phyloP scores from a whole-genome alignment of 2,329 filamentous ascomycete genomes.

The Beauveria sp. region DNA sequence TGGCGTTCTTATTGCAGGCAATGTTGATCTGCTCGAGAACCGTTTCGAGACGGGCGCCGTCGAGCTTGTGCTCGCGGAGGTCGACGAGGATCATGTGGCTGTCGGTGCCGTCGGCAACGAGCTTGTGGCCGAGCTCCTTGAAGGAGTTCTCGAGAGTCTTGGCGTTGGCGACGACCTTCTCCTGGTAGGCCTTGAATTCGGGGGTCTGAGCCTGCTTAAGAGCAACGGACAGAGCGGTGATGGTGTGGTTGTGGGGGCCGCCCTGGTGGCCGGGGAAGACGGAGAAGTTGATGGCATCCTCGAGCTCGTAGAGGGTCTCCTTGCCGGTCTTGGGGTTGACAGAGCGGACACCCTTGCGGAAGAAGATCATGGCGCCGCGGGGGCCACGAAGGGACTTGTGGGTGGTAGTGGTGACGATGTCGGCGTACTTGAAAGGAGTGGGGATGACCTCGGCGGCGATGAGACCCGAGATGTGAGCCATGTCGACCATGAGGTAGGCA shows the following conservation, averaged over 20 bases:
- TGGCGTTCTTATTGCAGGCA: slow-evolving; percentile 99
- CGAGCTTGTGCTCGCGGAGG: slow-evolving; percentile 76
- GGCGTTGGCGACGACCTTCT: slow-evolving; percentile 86
- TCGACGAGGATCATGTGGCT: slow-evolving; percentile 96
- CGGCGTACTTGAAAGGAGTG: slow-evolving; percentile 84
- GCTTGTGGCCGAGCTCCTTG: slow-evolving; percentile 83
- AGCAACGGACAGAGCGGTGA: slow-evolving; percentile 90
- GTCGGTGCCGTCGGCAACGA: slow-evolving; percentile 92
- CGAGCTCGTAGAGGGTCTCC: slow-evolving; percentile 83
- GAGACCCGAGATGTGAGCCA: slow-evolving; percentile 97
- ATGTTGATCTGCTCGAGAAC: slow-evolving; percentile 98
- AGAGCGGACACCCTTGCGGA: slow-evolving; percentile 90
- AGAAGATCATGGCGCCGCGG: slow-evolving; percentile 99
- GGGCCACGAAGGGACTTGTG: slow-evolving; percentile 98
- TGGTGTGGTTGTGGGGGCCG: slow-evolving; percentile 98
- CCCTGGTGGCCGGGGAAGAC: slow-evolving; percentile 99
- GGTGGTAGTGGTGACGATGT: slow-evolving; percentile 96
- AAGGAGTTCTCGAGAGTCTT: slow-evolving; percentile 81
- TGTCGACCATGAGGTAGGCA: slow-evolving; percentile 92
- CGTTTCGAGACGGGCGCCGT: slow-evolving; percentile 91
- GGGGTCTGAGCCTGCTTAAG: slow-evolving; percentile 85
- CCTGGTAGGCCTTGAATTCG: slow-evolving; percentile 91
- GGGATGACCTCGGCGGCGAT: slow-evolving; percentile 90
- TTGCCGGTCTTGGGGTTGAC: slow-evolving; percentile 87
- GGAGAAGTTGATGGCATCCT: slow-evolving; percentile 95